phyloP scores from a whole-genome alignment of 169 alveolate genomes.

The Eimeria brunetti region DNA sequence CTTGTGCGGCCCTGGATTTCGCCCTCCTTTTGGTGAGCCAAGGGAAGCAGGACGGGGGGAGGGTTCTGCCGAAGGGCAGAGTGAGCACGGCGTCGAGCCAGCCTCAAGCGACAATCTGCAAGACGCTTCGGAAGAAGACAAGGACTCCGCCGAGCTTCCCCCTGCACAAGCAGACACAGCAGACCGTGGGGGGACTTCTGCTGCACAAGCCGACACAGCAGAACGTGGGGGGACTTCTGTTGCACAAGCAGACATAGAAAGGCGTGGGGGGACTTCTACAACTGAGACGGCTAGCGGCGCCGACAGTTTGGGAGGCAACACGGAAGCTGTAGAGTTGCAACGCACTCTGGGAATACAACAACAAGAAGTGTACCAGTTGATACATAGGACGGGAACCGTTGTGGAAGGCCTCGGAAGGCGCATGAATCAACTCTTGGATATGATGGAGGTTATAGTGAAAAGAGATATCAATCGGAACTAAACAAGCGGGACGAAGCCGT shows the following conservation, averaged over 20 bases:
- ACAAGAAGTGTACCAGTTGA: constrained; percentile 4
- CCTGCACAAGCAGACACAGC: neutral
- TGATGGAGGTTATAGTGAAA: neutral
- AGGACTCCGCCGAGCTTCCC: neutral
- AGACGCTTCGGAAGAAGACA: neutral
- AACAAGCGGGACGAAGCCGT: neutral
- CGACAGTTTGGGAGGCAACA: neutral
- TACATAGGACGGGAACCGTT: neutral
- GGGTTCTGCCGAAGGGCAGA: neutral
- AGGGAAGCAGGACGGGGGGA: neutral
- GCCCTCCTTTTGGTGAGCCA: neutral
- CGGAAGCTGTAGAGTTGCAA: neutral
- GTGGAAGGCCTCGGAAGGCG: constrained; percentile 10
- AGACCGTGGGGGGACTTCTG: neutral
- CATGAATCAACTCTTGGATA: neutral
- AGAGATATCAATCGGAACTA: constrained; percentile 1
- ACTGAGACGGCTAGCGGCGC: neutral
- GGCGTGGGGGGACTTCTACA: neutral
- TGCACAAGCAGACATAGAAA: neutral
- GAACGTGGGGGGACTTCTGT: neutral
- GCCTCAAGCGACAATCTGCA: neutral
- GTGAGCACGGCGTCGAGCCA: neutral
- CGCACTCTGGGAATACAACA: neutral
- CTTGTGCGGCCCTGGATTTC: neutral
- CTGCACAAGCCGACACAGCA: neutral